Evolutionary conservation across 306 rosid species (phyloP), one percentile per base, ranked within the genome.

Genomic region (Trifolium dubium): DNA sequence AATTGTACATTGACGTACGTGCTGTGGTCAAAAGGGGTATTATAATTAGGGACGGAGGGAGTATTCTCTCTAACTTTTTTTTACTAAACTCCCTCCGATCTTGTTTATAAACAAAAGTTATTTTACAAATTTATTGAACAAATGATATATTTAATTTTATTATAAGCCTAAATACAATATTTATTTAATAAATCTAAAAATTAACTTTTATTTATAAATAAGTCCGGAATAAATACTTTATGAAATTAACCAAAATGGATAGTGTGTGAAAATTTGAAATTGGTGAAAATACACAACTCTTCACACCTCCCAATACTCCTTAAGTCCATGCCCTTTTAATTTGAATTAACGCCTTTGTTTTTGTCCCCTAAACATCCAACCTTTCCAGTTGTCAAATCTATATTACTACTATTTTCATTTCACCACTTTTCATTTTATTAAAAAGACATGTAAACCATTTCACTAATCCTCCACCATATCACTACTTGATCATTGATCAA

Each of bases 281-380:
- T 78, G 61, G 47, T 73, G 76, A 61, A 18, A 46, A 5, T 92
- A 80, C 35, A 37, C 40, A 37, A 6, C 40, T 37, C 9, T 37
- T 37, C 40, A 6, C 93, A 75, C 17, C 81, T 85, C 80, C 88
- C 97, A 72, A 82, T 64, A 73, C 69, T 64, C 60, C 72, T 64
- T 19, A 28, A 28, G 6, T 34, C 78, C 40, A 13, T 15, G n/a
- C 56, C 69, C 56, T 78, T 70, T 71, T 10, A 75, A 71, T 75
- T 75, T 76, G 40, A 72, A 80, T 82, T 70, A 89, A 82, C 59
- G 64, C 76, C 10, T 76, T 55, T 88, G 85, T 68, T 73, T 69
- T 72, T 87, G 96, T 88, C 91, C 81, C 85, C 92, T 64, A 75
- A 73, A 74, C 81, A 32, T 77, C 89, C 72, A 71, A 87, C 92